These are phyloP conservation scores for Colletotrichum plurivorum DNA, from an alignment of 2,329 filamentous ascomycete genomes.

Conservation along the genomic window DNA sequence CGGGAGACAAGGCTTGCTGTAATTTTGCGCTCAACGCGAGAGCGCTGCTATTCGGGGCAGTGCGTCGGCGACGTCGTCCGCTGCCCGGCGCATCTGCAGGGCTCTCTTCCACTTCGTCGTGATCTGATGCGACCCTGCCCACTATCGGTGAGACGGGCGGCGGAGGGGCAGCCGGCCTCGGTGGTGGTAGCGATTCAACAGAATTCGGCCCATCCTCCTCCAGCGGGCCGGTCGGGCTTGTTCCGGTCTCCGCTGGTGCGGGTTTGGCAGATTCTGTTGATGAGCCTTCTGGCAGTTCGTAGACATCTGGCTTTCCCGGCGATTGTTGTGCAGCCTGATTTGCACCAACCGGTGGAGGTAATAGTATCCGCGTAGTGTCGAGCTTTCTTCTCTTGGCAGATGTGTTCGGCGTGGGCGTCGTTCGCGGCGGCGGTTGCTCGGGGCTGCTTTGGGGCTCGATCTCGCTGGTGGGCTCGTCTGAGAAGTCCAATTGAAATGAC, in stretches of 20 bases:
- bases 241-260: conserved; percentile 2
- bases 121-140: conserved; percentile 22
- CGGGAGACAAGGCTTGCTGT: conserved; percentile 54
- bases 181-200: conserved; percentile 30
- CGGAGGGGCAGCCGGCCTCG: conserved; percentile 28
- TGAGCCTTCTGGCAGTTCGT: conserved; percentile 49
- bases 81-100: conserved; percentile 69
- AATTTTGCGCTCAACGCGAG: conserved; percentile 59
- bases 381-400: conserved; percentile 63
- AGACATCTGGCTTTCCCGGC: conserved; percentile 43
- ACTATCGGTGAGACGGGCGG: conserved; percentile 23
- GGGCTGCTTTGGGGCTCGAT: conserved; percentile 31
- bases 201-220: conserved; percentile 1
- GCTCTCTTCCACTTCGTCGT: conserved; percentile 67
- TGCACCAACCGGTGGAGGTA: conserved; percentile 36
- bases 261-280: conserved; percentile 44
- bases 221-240: conserved; percentile 39
- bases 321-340: conserved; percentile 2
- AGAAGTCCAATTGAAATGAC: conserved; percentile 67
- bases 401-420: conserved; percentile 60
- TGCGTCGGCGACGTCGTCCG: conserved; percentile 63
- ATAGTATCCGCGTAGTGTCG: conserved; percentile 35
- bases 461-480: conserved; percentile 42
- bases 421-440: conserved; percentile 31
- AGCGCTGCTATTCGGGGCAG: conserved; percentile 52